A percentile compares a stretch with the other conserved stretches of the same genome.
These are phyloP conservation scores for Oxytropis ochrocephala DNA, from an alignment of 306 rosid genomes.

Conservation along the genomic window DNA sequence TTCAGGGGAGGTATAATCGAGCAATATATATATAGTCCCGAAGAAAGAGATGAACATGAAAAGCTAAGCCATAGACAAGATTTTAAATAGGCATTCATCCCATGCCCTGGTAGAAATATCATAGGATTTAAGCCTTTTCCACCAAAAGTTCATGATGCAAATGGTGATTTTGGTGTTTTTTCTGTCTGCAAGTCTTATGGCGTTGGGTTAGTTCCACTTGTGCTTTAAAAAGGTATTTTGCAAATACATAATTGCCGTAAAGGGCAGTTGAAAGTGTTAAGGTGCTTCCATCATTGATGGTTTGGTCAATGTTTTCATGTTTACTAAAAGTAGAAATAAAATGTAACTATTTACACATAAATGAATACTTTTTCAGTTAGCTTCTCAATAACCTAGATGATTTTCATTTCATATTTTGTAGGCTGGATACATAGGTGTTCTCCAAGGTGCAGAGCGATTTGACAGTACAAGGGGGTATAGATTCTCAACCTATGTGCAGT, in stretches of 20 bases:
- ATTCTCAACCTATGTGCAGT: conserved; percentile 90
- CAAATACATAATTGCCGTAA: background rate
- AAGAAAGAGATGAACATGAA: conserved; percentile 1
- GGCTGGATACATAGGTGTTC: conserved; percentile 84
- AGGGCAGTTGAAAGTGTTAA: background rate
- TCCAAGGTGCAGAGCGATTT: conserved; percentile 90
- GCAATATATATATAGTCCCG: background rate
- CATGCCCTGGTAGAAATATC: background rate
- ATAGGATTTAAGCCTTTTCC: background rate
- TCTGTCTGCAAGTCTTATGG: background rate
- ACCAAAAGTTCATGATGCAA: background rate
- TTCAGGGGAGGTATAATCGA: background rate
- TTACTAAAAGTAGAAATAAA: background rate
- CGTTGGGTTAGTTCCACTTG: background rate
- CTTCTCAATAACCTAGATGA: background rate
- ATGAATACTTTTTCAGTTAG: background rate
- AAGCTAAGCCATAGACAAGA: background rate
- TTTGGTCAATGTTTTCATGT: conserved; percentile 16
- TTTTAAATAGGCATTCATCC: background rate
- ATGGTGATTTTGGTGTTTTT: background rate
- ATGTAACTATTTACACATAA: background rate
- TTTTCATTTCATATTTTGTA: conserved; percentile 13
- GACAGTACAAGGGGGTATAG: conserved; percentile 68
- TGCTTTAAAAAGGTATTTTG: background rate
- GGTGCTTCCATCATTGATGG: background rate